Evolutionary conservation across 1,284 basidiomycete genomes (phyloP).

Genomic region (Leccinum solheimii): DNA sequence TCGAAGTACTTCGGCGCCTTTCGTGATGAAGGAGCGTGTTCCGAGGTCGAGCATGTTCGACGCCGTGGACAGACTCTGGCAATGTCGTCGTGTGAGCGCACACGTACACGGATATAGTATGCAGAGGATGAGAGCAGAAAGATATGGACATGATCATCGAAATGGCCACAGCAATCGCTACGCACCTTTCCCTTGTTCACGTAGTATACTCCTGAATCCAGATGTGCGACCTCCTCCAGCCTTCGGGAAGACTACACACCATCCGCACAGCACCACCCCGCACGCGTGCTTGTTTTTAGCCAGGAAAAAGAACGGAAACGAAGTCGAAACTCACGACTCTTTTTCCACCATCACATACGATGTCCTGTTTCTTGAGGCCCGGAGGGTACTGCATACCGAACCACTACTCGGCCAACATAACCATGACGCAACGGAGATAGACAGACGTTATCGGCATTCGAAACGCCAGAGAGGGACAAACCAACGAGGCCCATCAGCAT

Average conservation of each 20-base stretch:
- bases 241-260: conserved; percentile 15
- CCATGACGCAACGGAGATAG: neutral
- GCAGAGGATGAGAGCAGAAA: neutral
- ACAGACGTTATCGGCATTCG: neutral
- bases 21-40: conserved; percentile 9
- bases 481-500: neutral
- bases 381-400: conserved; percentile 21
- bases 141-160: neutral
- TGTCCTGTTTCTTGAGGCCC: conserved; percentile 9
- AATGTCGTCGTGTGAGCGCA: neutral
- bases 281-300: neutral
- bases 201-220: conserved; percentile 32
- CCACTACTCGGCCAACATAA: neutral
- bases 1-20: conserved; percentile 14
- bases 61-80: conserved; percentile 22
- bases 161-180: neutral
- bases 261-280: neutral
- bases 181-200: conserved; percentile 28
- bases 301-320: neutral
- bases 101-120: neutral
- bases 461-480: neutral
- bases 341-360: neutral
- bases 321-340: conserved; percentile 12
- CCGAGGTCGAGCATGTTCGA: conserved; percentile 19
- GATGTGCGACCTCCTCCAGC: conserved; percentile 31